A percentile compares a stretch with the other conserved stretches of the same genome.
phyloP scores from a whole-genome alignment of 2,329 filamentous ascomycete genomes.

The Phoma sp. region DNA sequence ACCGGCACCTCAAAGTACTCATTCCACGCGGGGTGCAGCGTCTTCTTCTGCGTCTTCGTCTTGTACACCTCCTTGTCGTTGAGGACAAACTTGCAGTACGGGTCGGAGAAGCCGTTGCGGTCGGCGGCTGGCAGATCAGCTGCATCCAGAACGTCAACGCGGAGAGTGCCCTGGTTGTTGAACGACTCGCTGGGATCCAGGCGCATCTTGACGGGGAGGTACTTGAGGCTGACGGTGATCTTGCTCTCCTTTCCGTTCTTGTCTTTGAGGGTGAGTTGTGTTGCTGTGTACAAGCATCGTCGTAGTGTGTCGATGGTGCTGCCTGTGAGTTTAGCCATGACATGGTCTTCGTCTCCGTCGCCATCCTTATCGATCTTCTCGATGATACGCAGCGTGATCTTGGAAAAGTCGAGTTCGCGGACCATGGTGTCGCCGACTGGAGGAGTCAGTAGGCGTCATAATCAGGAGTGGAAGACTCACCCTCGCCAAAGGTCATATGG shows the following conservation, averaged over 20 bases:
- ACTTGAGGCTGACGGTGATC: slow-evolving; percentile 91
- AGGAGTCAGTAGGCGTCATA: too few species aligned
- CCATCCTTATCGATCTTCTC: slow-evolving; percentile 79
- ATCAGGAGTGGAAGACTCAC: too few species aligned
- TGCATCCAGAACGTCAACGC: slow-evolving; percentile 91
- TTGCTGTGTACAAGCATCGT: slow-evolving; percentile 92
- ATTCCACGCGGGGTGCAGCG: slow-evolving; percentile 92
- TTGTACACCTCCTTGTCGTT: slow-evolving; percentile 92
- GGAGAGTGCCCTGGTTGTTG: slow-evolving; percentile 96
- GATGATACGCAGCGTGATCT: slow-evolving; percentile 84
- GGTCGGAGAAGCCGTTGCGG: slow-evolving; percentile 95
- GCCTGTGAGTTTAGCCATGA: slow-evolving; percentile 82
- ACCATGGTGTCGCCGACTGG: slow-evolving; percentile 89
- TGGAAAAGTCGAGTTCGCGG: slow-evolving; percentile 95
- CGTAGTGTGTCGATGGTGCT: slow-evolving; percentile 87
- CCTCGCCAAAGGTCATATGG: slow-evolving; percentile 82
- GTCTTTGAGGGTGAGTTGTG: slow-evolving; percentile 78
- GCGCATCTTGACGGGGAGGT: slow-evolving; percentile 91
- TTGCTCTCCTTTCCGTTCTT: slow-evolving; percentile 78
- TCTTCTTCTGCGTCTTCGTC: slow-evolving; percentile 97
- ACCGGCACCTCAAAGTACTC: slow-evolving; percentile 89
- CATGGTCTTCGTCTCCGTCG: slow-evolving; percentile 72
- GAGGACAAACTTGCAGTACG: slow-evolving; percentile 92
- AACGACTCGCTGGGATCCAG: slow-evolving; percentile 96
- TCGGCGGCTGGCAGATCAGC: slow-evolving; percentile 90